Conservation (phyloP, 106 monocot species). For the Ottelia alismoides region DNA sequence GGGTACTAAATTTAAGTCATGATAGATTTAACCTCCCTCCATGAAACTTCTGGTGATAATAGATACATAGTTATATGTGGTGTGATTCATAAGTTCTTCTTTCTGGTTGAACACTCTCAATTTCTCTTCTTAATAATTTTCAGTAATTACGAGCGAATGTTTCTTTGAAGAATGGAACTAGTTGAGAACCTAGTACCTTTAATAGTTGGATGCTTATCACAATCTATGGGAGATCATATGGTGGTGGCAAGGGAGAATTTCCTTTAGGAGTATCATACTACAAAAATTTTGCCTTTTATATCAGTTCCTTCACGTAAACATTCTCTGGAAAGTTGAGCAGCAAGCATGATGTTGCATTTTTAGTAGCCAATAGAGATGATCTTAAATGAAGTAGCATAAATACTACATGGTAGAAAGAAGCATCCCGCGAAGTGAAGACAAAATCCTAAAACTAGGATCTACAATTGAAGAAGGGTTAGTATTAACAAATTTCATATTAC, state of each 20-base stretch:
- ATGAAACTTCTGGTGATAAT: constrained; percentile 3
- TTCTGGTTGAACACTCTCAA: constrained; percentile 36
- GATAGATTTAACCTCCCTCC: constrained; percentile 14
- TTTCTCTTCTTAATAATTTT: constrained; percentile 66
- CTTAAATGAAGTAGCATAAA: constrained; percentile 47
- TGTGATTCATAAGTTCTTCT: constrained; percentile 10
- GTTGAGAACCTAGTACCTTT: constrained; percentile 11
- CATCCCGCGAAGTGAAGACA: constrained; percentile 36
- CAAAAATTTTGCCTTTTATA: constrained; percentile 42
- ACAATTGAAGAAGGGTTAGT: neutral
- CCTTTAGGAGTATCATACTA: constrained; percentile 27
- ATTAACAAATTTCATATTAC: too few relatives aligned
- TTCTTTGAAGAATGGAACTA: constrained; percentile 17
- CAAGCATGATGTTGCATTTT: constrained; percentile 43
- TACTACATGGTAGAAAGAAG: constrained; percentile 38
- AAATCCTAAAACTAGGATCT: constrained; percentile 20
- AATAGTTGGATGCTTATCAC: constrained; percentile 2
- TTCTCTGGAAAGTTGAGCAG: constrained; percentile 48
- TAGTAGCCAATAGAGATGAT: constrained; percentile 40
- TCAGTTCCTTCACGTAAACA: constrained; percentile 27
- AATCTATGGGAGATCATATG: neutral
- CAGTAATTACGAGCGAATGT: constrained; percentile 13
- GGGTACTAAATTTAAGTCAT: constrained; percentile 24
- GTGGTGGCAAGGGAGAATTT: constrained; percentile 3
- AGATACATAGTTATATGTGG: constrained; percentile 2